These are phyloP conservation scores for Pseudogymnoascus sp. DNA, from an alignment of 2,329 filamentous ascomycete genomes.

Conservation along the genomic window DNA sequence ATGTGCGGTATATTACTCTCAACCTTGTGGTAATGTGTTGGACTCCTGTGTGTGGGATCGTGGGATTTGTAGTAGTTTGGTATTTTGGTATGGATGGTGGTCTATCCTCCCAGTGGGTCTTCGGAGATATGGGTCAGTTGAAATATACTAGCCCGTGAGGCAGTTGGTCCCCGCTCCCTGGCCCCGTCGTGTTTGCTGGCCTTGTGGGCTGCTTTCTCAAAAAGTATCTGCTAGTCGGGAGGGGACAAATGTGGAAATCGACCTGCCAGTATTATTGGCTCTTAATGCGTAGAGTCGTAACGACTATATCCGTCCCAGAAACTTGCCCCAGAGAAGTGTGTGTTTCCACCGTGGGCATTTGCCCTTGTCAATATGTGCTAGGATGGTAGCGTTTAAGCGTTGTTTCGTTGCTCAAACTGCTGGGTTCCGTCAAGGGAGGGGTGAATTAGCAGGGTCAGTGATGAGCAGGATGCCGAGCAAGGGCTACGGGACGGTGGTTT, in stretches of 20 bases:
- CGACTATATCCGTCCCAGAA: not conserved
- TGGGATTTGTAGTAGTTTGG: not conserved
- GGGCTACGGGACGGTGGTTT: not conserved
- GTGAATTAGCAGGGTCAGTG: not conserved
- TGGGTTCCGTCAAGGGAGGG: not conserved
- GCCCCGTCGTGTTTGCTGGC: not conserved
- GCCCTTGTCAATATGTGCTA: slow-evolving; percentile 1
- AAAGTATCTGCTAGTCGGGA: not conserved
- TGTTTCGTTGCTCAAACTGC: slow-evolving; percentile 3
- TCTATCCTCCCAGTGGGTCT: not conserved
- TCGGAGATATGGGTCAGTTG: slow-evolving; percentile 2
- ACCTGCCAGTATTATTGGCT: not conserved
- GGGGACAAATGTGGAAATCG: not conserved
- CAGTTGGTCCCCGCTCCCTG: not conserved
- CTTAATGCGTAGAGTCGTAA: not conserved
- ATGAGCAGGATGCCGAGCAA: not conserved
- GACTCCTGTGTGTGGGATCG: not conserved
- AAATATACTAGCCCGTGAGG: slow-evolving; percentile 4
- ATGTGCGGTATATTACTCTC: not conserved
- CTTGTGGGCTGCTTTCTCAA: not conserved
- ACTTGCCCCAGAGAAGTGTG: not conserved
- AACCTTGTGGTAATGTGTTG: not conserved
- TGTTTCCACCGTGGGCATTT: not conserved
- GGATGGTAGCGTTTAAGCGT: slow-evolving; percentile 3
- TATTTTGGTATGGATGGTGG: not conserved